Conservation (phyloP, 192 early-diverging fungal species). For the Helicostylum pulchrum region DNA sequence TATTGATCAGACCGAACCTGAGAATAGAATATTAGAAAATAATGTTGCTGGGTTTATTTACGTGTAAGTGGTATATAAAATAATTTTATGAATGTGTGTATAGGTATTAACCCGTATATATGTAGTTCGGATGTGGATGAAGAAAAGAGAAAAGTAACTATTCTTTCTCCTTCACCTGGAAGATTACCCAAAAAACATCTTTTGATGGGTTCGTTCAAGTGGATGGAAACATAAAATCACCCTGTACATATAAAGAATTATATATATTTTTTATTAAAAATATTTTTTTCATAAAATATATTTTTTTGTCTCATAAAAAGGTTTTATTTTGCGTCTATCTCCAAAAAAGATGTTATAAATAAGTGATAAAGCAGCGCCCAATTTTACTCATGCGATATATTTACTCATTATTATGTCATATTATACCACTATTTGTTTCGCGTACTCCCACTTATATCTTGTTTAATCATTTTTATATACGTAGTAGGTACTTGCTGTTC, state of each 20-base stretch:
- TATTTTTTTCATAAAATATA: too few relatives aligned
- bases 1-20: conserved; percentile 44
- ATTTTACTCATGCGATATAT: too few relatives aligned
- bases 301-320: too few relatives aligned
- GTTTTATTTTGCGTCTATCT: too few relatives aligned
- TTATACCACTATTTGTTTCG: too few relatives aligned
- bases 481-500: too few relatives aligned
- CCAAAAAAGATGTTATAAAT: too few relatives aligned
- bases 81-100: conserved; percentile 11
- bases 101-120: neutral
- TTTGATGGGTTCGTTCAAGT: conserved; percentile 82
- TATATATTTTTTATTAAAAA: neutral
- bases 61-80: conserved; percentile 57
- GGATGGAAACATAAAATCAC: conserved; percentile 74
- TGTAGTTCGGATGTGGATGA: conserved; percentile 77
- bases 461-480: too few relatives aligned
- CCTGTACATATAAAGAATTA: neutral
- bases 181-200: conserved; percentile 82
- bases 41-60: conserved; percentile 83
- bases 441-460: too few relatives aligned
- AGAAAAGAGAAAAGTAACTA: conserved; percentile 72
- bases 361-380: too few relatives aligned
- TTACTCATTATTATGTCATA: too few relatives aligned
- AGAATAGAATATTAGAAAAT: conserved; percentile 57
- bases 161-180: conserved; percentile 85